Conservation (phyloP, 1,139 yeast genomes). For the Yamadazyma songkhlaensis region DNA sequence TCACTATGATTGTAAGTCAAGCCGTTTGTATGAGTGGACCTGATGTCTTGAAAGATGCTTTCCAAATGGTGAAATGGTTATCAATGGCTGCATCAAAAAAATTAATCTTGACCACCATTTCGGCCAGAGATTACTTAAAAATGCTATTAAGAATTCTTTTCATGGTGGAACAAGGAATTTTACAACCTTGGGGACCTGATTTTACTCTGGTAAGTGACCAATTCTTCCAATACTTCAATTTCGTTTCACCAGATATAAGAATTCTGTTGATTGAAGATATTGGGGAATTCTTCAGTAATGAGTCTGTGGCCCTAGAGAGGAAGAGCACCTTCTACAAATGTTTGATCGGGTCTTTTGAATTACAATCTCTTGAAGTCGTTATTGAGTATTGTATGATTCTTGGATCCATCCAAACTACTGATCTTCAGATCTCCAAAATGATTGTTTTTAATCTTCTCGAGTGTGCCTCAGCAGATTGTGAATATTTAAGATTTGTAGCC, state of each 20-base stretch:
- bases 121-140: constrained; percentile 6
- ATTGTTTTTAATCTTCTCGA: constrained; percentile 43
- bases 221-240: constrained; percentile 17
- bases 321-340: constrained; percentile 30
- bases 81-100: constrained; percentile 26
- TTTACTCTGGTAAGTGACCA: constrained; percentile 14
- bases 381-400: constrained; percentile 39
- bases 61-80: constrained; percentile 35
- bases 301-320: background rate
- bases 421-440: constrained; percentile 26
- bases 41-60: constrained; percentile 28
- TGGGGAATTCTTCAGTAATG: constrained; percentile 2
- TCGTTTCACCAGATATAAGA: constrained; percentile 13
- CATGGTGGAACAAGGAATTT: background rate
- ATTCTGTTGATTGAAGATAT: constrained; percentile 9
- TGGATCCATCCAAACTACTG: constrained; percentile 24
- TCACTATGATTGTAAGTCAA: constrained; percentile 25
- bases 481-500: background rate
- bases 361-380: constrained; percentile 2
- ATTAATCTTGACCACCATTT: constrained; percentile 20
- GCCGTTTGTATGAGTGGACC: constrained; percentile 18
- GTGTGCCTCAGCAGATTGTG: constrained; percentile 25
- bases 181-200: background rate
- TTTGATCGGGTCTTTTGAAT: constrained; percentile 26
- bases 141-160: constrained; percentile 6